A percentile compares a stretch with the other conserved stretches of the same genome.
Conservation (phyloP, 106 monocot genomes). For the Allium fistulosum region DNA sequence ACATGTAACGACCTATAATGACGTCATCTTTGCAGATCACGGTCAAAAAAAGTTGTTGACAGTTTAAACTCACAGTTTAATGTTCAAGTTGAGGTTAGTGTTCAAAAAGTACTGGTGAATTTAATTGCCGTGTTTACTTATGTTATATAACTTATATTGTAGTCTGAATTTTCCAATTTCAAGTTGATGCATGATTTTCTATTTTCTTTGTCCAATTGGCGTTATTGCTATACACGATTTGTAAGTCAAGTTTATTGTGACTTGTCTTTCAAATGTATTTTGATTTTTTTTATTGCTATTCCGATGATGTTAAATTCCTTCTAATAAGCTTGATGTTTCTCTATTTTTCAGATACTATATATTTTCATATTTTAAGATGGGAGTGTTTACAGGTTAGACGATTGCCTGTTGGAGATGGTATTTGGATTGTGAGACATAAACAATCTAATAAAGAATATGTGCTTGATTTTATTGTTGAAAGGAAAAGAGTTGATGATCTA, state of each 20-base stretch:
- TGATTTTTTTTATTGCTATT: not conserved
- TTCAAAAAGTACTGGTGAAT: no score
- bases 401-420: slow-evolving; percentile 90
- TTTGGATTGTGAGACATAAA: slow-evolving; percentile 75
- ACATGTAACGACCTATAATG: no score
- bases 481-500: slow-evolving; percentile 88
- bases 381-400: slow-evolving; percentile 45
- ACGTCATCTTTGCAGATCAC: slow-evolving; percentile 39
- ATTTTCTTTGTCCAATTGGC: no score
- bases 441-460: slow-evolving; percentile 63
- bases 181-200: not conserved
- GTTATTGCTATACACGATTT: no score
- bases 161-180: not conserved
- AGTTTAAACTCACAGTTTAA: slow-evolving; percentile 60
- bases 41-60: slow-evolving; percentile 59
- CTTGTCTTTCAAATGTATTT: no score
- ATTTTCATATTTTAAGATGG: no score
- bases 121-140: no score
- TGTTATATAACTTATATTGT: not conserved
- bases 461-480: slow-evolving; percentile 98
- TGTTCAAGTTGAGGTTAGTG: slow-evolving; percentile 65
- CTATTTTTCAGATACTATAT: no score
- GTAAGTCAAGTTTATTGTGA: no score
- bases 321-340: not conserved
- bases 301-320: not conserved